Evolutionary conservation across 495 filamentous ascomycete species (phyloP).

Genomic region (Penicillium tannophilum): DNA sequence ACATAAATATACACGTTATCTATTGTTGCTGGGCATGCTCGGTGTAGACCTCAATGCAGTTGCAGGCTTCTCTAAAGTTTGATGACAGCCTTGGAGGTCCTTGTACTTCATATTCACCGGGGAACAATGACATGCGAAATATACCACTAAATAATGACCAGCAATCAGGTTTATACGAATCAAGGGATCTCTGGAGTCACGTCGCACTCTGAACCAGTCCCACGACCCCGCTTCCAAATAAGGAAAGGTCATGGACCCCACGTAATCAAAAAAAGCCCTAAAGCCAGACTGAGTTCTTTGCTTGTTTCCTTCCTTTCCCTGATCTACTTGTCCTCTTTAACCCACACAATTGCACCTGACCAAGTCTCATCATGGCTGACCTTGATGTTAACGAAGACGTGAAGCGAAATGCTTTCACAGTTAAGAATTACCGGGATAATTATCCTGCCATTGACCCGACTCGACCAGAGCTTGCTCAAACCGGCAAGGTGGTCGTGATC

Average conservation of each 20-base stretch:
- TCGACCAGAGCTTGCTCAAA: constrained; percentile 32
- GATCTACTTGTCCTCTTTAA: not conserved
- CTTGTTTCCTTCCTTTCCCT: not conserved
- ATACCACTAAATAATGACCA: not conserved
- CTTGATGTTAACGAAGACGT: constrained; percentile 11
- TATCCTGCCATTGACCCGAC: constrained; percentile 41
- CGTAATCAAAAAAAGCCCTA: not conserved
- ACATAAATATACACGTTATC: too few relatives aligned
- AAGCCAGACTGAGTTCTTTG: not conserved
- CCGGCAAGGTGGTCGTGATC: constrained; percentile 41
- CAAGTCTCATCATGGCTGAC: constrained; percentile 9
- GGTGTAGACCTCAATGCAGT: too few relatives aligned
- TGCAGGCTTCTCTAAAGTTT: too few relatives aligned
- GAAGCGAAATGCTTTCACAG: constrained; percentile 30
- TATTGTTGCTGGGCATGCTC: too few relatives aligned
- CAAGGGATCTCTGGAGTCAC: too few relatives aligned
- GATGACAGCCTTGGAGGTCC: too few relatives aligned
- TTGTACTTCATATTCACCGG: too few relatives aligned
- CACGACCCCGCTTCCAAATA: not conserved
- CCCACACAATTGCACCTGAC: not conserved
- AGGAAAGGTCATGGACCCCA: not conserved
- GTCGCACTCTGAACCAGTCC: too few relatives aligned
- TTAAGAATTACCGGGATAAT: constrained; percentile 24
- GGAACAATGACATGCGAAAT: too few relatives aligned
- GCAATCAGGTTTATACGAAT: not conserved